Evolutionary conservation across 2,329 filamentous ascomycete genomes (phyloP).

Genomic region (Pleurostoma richardsiae): DNA sequence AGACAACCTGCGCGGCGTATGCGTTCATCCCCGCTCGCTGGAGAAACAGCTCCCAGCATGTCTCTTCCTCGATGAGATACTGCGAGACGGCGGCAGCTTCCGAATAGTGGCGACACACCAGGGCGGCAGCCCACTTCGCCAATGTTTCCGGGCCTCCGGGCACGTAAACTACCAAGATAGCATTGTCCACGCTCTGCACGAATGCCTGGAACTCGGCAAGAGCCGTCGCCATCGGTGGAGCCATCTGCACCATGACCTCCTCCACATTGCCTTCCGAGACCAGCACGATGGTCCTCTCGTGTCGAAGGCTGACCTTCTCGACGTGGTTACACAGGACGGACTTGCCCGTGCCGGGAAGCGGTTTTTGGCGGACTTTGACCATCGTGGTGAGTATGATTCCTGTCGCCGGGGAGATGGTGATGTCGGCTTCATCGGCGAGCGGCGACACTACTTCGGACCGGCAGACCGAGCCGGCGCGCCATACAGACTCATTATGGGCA

Average conservation of each 20-base stretch:
- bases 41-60: conserved; percentile 63
- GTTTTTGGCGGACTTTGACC: conserved; percentile 66
- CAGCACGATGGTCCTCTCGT: conserved; percentile 64
- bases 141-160: conserved; percentile 45
- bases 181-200: conserved; percentile 29
- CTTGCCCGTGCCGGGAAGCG: conserved; percentile 48
- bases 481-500: conserved; percentile 12
- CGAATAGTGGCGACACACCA: conserved; percentile 40
- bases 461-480: conserved; percentile 12
- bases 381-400: conserved; percentile 69
- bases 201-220: conserved; percentile 49
- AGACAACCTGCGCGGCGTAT: conserved; percentile 63
- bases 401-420: conserved; percentile 63
- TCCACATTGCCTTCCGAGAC: conserved; percentile 49
- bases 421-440: conserved; percentile 59
- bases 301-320: conserved; percentile 46
- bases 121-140: conserved; percentile 47
- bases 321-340: conserved; percentile 52
- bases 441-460: conserved; percentile 21
- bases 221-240: conserved; percentile 33
- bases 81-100: conserved; percentile 16
- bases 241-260: conserved; percentile 33
- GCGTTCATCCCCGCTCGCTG: conserved; percentile 63
- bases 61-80: conserved; percentile 50
- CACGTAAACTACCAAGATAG: conserved; percentile 38